Conservation (phyloP, 116 monocot species). For the Papilionanthe hybrid region DNA sequence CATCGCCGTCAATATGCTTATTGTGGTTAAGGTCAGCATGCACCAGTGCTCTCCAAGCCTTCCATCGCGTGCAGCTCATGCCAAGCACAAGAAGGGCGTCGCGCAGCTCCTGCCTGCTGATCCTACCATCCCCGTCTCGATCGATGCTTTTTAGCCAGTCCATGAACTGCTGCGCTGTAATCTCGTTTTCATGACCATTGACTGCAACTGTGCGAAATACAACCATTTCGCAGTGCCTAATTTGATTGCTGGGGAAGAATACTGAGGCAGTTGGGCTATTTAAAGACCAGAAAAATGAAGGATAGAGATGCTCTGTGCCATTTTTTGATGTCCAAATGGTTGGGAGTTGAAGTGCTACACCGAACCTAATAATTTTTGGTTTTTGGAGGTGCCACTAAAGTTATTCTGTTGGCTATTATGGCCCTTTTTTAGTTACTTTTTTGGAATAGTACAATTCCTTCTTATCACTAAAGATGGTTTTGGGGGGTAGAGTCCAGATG, state of each 20-base stretch:
- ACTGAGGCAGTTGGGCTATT: neutral
- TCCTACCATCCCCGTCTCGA: conserved; percentile 12
- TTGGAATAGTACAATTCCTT: no score
- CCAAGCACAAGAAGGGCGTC: conserved; percentile 17
- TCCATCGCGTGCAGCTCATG: conserved; percentile 17
- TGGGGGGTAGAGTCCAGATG: no score
- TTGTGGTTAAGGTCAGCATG: conserved; percentile 25
- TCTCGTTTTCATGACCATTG: neutral
- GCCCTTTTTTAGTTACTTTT: no score
- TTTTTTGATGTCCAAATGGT: neutral
- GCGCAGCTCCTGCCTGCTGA: conserved; percentile 20
- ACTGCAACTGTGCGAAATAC: neutral
- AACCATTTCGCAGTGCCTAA: neutral
- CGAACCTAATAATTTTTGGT: no score
- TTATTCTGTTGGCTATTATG: no score
- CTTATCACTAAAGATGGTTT: no score
- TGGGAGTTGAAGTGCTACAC: no score
- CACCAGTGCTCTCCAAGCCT: conserved; percentile 14
- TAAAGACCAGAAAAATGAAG: neutral
- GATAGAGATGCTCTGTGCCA: neutral
- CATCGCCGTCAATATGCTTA: conserved; percentile 17
- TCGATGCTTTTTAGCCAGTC: conserved; percentile 23
- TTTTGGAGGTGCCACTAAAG: no score
- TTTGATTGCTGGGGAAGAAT: neutral
- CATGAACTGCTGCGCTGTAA: conserved; percentile 14